Percentiles rank a stretch among this genome's conserved stretches.
Conservation (phyloP, 805 yeast species). For the Yamadazyma kitorensis region DNA sequence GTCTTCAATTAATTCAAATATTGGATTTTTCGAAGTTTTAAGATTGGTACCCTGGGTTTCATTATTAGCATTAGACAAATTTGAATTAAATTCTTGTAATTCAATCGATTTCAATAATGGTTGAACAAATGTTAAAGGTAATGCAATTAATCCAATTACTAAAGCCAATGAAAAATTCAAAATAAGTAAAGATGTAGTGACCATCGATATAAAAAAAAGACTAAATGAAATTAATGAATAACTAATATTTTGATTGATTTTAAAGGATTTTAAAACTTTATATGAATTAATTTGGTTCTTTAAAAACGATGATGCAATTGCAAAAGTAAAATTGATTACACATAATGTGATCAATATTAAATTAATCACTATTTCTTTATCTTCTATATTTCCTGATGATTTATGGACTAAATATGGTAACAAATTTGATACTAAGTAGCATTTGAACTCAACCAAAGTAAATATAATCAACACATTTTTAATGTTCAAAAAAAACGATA, state of each 20-base stretch:
- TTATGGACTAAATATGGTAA: too few species aligned
- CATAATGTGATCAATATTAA: slow-evolving; percentile 16
- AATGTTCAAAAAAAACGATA: slow-evolving; percentile 18
- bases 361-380: slow-evolving; percentile 14
- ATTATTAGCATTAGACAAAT: slow-evolving; percentile 1
- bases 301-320: too few species aligned
- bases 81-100: slow-evolving; percentile 3
- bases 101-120: slow-evolving; percentile 21
- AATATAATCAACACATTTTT: slow-evolving; percentile 25
- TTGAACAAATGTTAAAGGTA: slow-evolving; percentile 70
- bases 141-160: slow-evolving; percentile 61
- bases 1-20: slow-evolving; percentile 8
- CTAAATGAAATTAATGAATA: slow-evolving; percentile 45
- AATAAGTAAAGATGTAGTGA: slow-evolving; percentile 70
- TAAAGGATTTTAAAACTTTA: too few species aligned
- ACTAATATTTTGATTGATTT: slow-evolving; percentile 19
- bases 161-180: slow-evolving; percentile 83
- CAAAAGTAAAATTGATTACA: slow-evolving; percentile 12
- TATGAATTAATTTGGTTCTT: too few species aligned
- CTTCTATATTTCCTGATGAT: slow-evolving; percentile 8
- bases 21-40: slow-evolving; percentile 6
- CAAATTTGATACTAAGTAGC: slow-evolving; percentile 20
- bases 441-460: slow-evolving; percentile 24
- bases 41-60: too few species aligned
- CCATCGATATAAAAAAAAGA: slow-evolving; percentile 56